Percentiles rank a stretch among this genome's conserved stretches.
Evolutionary conservation across 129 eudicot genomes (phyloP).

Genomic region (Arctium minus): DNA sequence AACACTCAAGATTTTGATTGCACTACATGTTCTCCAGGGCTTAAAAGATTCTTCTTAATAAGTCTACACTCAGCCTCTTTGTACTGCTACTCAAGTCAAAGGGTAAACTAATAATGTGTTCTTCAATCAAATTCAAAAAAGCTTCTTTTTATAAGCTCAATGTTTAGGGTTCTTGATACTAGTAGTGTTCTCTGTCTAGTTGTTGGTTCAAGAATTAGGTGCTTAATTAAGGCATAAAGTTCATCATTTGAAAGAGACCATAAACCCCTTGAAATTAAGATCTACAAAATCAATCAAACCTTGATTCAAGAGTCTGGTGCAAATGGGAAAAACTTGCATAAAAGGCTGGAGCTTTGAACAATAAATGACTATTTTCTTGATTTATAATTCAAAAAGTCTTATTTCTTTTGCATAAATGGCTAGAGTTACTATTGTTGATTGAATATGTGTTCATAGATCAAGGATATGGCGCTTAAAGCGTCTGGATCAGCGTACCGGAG

Average conservation of each 20-base stretch:
- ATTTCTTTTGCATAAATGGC: no score
- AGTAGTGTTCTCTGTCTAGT: neutral
- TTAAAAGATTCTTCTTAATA: neutral
- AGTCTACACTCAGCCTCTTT: neutral
- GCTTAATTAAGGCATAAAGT: neutral
- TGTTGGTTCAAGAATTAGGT: neutral
- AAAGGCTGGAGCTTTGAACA: constrained; percentile 73
- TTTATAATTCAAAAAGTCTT: no score
- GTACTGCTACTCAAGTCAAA: neutral
- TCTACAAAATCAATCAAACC: constrained; percentile 38
- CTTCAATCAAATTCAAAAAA: neutral
- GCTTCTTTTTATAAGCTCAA: neutral
- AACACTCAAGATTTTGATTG: neutral
- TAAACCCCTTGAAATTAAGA: constrained; percentile 16
- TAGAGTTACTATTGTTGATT: neutral
- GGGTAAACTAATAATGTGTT: neutral
- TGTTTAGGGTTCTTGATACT: neutral
- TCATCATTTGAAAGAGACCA: neutral
- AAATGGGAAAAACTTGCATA: constrained; percentile 64
- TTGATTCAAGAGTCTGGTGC: constrained; percentile 71
- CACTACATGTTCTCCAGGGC: neutral
- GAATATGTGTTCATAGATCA: constrained; percentile 54
- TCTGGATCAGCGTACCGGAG: constrained; percentile 75
- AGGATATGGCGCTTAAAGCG: constrained; percentile 89
- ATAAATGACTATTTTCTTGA: no score